Evolutionary conservation across 164 flowering plant genomes (phyloP), one percentile per base, ranked within the genome.

Genomic region (Protea cynaroides): DNA sequence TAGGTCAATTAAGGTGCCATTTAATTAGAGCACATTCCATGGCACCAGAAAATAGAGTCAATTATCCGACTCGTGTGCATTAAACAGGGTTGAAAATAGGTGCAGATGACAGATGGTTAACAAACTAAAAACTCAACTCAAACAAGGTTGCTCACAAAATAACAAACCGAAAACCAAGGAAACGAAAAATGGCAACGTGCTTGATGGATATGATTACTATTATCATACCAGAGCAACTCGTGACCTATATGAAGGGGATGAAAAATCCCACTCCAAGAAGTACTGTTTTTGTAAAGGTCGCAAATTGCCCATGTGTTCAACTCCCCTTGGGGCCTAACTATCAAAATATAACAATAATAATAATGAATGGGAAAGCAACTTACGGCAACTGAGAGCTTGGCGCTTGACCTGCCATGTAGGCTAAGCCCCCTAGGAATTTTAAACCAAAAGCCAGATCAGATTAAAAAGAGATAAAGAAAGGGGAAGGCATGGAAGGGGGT

Each of bases 351-450:
- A 19, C 18, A 12, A 43, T 34, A 50, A 65, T 43, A 37, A 38
- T 53, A 8, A 54, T 17, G 43, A 47, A 11, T 3, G 53, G 19
- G 34, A 66, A 19, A 56, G 60, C n/a, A 22, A 81, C 92, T 85
- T 78, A 92, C 98, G 71, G 72, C 58, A 92, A 68, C 65, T 83
- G 88, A 62, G 92, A 51, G 62, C 63, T 69, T 58, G 83, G 74
- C 70, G 81, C 72, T 75, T 84, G 85, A 18, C 79, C 83, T 21
- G 80, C 65, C 71, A 87, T 68, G 74, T 71, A 85, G 15, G 80
- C 69, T 36, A 89, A 62, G 55, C 88, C 80, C 68, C 94, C 97
- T 89, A 69, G 66, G 63, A 25, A 58, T 29, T 38, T 68, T 54
- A 15, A 14, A 21, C 65, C 23, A 47, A 53, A 54, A 54, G 49